Evolutionary conservation across 129 eudicot genomes (phyloP).

Genomic region (Flaveria robusta): DNA sequence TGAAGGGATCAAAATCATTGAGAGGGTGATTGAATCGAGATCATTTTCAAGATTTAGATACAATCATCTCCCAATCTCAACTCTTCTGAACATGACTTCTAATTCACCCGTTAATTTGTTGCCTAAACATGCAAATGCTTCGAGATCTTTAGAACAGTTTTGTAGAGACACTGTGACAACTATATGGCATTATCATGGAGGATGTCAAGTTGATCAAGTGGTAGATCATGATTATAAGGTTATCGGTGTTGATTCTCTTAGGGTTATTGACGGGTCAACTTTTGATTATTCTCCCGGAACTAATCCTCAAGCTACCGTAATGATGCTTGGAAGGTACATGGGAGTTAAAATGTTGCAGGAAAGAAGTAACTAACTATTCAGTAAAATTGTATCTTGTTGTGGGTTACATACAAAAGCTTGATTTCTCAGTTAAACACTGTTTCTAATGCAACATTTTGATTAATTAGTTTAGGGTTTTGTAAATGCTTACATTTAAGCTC

Average conservation of each 20-base stretch:
- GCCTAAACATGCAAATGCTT: slow-evolving; percentile 68
- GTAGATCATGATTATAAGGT: slow-evolving; percentile 80
- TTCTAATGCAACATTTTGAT: neutral
- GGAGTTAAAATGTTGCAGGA: slow-evolving; percentile 65
- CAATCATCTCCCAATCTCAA: slow-evolving; percentile 37
- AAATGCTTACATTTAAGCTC: slow-evolving; percentile 15
- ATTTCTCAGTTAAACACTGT: slow-evolving; percentile 9
- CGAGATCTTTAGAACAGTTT: slow-evolving; percentile 66
- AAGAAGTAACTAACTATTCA: slow-evolving; percentile 36
- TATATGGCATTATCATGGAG: slow-evolving; percentile 96
- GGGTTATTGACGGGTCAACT: slow-evolving; percentile 96
- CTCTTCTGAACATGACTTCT: slow-evolving; percentile 67
- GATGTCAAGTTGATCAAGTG: slow-evolving; percentile 74
- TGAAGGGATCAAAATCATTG: slow-evolving; percentile 61
- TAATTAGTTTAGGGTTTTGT: slow-evolving; percentile 30
- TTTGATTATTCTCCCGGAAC: slow-evolving; percentile 83
- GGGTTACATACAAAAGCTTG: slow-evolving; percentile 11
- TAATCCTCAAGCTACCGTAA: slow-evolving; percentile 99
- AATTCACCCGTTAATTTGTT: slow-evolving; percentile 59
- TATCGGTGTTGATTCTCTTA: slow-evolving; percentile 66
- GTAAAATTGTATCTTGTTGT: neutral
- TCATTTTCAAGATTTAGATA: slow-evolving; percentile 60
- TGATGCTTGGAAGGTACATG: slow-evolving; percentile 99
- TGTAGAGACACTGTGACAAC: slow-evolving; percentile 83
- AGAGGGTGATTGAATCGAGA: slow-evolving; percentile 56